Evolutionary conservation across 495 filamentous ascomycete species (phyloP), one percentile per base, ranked within the genome.

Genomic region (Neurospora pannonica): DNA sequence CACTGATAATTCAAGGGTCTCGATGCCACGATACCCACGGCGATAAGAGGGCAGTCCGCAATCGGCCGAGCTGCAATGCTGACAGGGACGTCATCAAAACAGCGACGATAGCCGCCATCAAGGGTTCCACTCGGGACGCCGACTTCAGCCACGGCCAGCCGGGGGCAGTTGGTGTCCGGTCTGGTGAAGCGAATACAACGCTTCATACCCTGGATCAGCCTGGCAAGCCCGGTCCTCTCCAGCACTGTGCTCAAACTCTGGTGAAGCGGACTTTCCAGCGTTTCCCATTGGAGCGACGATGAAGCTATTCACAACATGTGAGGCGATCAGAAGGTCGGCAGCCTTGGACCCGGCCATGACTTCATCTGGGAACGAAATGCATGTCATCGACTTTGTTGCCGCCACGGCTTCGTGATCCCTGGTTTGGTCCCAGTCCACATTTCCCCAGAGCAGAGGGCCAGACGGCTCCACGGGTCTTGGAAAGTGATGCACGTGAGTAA

Each of bases 261-360:
- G 15, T 36, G 54, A 67, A 28, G 28, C 15, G 54, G 28, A 19
- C 15, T 34, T 19, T 34, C 54, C 54, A 31, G 15, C 7, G 6
- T 67, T 72, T 28, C 38, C 38, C 28, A 72, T 38, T 38, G 62
- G 62, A 39, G 62, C 72, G 54, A 67, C 24, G 36, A 10, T 21
- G 38, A 75, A 70, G 74, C 76, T 73, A 77, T 77, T 75, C 76
- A 24, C 70, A 77, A 17, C 13, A n/a, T 28, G 31, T 34, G 54
- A 67, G 54, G 13, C 1, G 3, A 67, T 34, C 54, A 67, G 54
- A 36, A 34, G 28, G 13, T 67, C 54, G 28, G 54, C 54, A 67
- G 54, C 54, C 54, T 67, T 34, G 54, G 28, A 34, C 54, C 54
- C 54, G 28, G 54, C 15, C 54, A 67, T 67, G 54, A 67, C 54